phyloP scores from a whole-genome alignment of 257 asterid species.

The Fraxinus quadrangulata region DNA sequence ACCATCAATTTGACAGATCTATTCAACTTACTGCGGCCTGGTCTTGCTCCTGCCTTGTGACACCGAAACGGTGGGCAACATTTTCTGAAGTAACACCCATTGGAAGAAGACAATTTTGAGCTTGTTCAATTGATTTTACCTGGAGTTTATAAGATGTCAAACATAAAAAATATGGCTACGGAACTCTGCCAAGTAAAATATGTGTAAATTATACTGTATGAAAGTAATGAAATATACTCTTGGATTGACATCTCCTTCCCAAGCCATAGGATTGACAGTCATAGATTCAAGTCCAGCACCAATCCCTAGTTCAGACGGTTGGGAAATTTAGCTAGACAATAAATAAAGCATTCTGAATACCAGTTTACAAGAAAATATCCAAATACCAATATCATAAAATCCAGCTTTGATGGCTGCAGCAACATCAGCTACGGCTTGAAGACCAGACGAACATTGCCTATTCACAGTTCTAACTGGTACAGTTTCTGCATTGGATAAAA shows the following conservation, averaged over 20 bases:
- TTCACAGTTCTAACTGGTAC: constrained; percentile 98
- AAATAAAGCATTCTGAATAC: neutral
- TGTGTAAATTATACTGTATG: constrained; percentile 11
- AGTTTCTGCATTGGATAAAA: constrained; percentile 57
- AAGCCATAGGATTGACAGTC: constrained; percentile 91
- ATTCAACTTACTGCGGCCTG: constrained; percentile 85
- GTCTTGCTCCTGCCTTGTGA: constrained; percentile 92
- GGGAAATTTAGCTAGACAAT: constrained; percentile 12
- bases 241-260: constrained; percentile 97
- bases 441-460: constrained; percentile 99
- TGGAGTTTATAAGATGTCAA: constrained; percentile 31
- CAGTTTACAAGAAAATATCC: constrained; percentile 2
- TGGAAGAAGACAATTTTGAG: constrained; percentile 97
- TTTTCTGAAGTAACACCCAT: constrained; percentile 98
- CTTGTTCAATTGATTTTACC: constrained; percentile 77
- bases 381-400: constrained; percentile 89
- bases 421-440: constrained; percentile 99
- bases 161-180: neutral
- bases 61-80: constrained; percentile 89
- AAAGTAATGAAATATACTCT: constrained; percentile 49
- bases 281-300: constrained; percentile 99
- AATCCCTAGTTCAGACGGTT: constrained; percentile 56
- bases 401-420: constrained; percentile 99
- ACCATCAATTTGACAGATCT: constrained; percentile 5
- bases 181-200: neutral